Evolutionary conservation across 192 early-diverging fungal species (phyloP).

Genomic region (Obelidium mucronatum): DNA sequence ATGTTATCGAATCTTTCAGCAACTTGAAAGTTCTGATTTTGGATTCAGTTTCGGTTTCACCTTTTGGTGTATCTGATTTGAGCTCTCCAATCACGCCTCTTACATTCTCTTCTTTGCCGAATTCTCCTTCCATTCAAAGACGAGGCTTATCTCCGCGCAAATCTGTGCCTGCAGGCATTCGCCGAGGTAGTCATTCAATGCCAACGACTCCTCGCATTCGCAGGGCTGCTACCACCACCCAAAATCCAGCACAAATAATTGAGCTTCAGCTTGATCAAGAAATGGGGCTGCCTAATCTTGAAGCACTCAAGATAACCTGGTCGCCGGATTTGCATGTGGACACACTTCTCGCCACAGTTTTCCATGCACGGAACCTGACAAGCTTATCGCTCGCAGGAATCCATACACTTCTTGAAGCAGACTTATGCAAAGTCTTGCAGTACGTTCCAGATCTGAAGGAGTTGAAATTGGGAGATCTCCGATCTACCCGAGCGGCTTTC

Average conservation of each 20-base stretch:
- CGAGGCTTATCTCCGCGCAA: background rate
- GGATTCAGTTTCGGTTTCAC: background rate
- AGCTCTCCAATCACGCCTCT: background rate
- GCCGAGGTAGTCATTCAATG: background rate
- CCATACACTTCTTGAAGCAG: conserved; percentile 1
- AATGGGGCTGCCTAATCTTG: background rate
- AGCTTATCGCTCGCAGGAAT: conserved; percentile 12
- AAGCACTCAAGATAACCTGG: conserved; percentile 6
- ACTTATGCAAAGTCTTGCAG: conserved; percentile 7
- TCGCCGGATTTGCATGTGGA: conserved; percentile 11
- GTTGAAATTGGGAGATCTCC: conserved; percentile 10
- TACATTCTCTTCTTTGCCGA: background rate
- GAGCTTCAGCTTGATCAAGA: background rate
- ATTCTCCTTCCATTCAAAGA: background rate
- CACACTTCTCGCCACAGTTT: background rate
- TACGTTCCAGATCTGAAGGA: background rate
- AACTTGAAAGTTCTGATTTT: conserved; percentile 11
- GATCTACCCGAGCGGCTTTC: conserved; percentile 25
- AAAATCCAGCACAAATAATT: background rate
- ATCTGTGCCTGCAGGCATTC: background rate
- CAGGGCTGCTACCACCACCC: background rate
- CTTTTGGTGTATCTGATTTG: background rate
- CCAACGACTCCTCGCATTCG: background rate
- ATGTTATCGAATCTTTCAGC: background rate
- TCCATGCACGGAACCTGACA: background rate